These are phyloP conservation scores for Cinnamomum micranthum DNA, from an alignment of 164 flowering plant species.

Conservation along the genomic window DNA sequence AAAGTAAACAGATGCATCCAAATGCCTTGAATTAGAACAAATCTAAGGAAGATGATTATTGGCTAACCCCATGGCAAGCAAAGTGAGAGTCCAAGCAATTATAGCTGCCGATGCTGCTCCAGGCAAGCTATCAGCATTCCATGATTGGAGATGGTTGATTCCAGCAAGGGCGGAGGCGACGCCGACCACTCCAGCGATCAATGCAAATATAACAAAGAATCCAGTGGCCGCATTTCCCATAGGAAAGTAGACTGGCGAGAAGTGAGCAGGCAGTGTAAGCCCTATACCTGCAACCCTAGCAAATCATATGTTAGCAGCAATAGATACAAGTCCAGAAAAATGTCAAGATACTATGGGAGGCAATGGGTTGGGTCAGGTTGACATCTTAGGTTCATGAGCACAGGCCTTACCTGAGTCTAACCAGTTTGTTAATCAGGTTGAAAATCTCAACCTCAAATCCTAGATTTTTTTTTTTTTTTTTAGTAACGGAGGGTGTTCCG, in stretches of 20 bases:
- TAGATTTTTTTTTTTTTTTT: too few species aligned
- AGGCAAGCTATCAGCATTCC: conserved; percentile 58
- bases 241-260: conserved; percentile 81
- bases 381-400: too few species aligned
- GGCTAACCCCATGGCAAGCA: conserved; percentile 83
- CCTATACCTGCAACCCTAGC: conserved; percentile 50
- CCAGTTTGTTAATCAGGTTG: too few species aligned
- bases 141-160: conserved; percentile 47
- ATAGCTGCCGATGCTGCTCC: conserved; percentile 64
- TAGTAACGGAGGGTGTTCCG: too few species aligned
- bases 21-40: not conserved
- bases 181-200: conserved; percentile 88
- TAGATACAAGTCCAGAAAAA: too few species aligned
- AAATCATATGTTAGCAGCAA: not conserved
- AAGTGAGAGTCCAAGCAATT: conserved; percentile 80
- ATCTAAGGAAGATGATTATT: not conserved
- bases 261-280: conserved; percentile 69
- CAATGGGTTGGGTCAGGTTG: too few species aligned
- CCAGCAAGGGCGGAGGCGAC: conserved; percentile 66
- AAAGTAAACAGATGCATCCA: not conserved
- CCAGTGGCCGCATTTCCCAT: conserved; percentile 96
- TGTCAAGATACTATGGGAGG: too few species aligned
- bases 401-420: too few species aligned
- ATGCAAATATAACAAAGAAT: conserved; percentile 66
- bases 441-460: too few species aligned